Evolutionary conservation across 257 asterid species (phyloP).

Genomic region (Capsicum pubescens): DNA sequence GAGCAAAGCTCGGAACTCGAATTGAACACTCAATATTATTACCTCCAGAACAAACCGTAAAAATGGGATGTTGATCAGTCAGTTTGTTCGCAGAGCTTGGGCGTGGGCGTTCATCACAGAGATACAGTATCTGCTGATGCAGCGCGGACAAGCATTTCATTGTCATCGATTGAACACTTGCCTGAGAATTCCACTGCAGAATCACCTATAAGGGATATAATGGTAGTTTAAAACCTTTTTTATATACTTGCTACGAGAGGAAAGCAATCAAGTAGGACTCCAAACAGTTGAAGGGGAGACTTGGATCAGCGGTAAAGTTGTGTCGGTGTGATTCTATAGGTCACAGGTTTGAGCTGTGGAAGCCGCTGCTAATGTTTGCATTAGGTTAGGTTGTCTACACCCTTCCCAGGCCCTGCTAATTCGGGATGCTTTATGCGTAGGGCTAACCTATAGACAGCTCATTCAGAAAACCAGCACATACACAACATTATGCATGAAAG

Average conservation of each 20-base stretch:
- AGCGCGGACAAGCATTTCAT: conserved; percentile 38
- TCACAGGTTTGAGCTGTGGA: too few species aligned
- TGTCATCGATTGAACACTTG: conserved; percentile 38
- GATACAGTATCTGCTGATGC: conserved; percentile 42
- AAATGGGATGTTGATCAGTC: conserved; percentile 14
- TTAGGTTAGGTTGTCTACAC: neutral
- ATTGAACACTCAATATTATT: conserved; percentile 21
- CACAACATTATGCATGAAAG: neutral
- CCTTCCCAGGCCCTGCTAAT: neutral
- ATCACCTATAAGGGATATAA: conserved; percentile 48
- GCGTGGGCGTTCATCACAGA: conserved; percentile 17
- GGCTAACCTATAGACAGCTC: neutral
- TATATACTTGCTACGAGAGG: neutral
- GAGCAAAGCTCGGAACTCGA: neutral
- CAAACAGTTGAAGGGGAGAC: neutral
- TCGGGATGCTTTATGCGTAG: neutral
- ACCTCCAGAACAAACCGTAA: conserved; percentile 15
- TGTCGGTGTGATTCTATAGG: too few species aligned
- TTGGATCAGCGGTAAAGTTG: neutral
- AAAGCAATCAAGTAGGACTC: neutral
- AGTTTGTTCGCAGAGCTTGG: conserved; percentile 5
- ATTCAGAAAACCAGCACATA: conserved; percentile 8
- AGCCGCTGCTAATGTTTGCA: neutral
- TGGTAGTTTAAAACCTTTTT: neutral
- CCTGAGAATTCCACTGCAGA: conserved; percentile 45